Base-by-base conservation (phyloP, 2,329 filamentous ascomycete genomes). In the Metarhizium rileyi region DNA sequence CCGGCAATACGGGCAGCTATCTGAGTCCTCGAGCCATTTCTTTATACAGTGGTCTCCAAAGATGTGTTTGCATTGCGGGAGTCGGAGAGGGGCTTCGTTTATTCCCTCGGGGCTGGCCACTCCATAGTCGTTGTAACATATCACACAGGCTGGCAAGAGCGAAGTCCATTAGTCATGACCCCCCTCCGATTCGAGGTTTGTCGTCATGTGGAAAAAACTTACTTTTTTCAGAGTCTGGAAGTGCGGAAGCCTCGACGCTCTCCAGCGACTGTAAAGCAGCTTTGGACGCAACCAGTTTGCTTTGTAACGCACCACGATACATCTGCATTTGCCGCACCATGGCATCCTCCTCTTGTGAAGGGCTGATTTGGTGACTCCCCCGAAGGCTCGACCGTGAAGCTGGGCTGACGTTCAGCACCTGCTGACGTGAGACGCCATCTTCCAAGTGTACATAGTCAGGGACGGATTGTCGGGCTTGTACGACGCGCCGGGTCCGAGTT, bases 11-110 rank as follows among this genome's bases (percentile, higher is more conserved):
- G 81, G 81, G 55, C 81, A 84, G 49, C 70, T 81, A 55, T 81
- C 74, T 2, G 77, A 77, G 43, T 83, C 77, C 47, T 78, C 70
- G 40, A 84, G 74, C 81, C 81, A 84, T 55, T 78, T 82, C 60
- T 77, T 80, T 54, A 84, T 80, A 61, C 81, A 84, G 55, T 76
- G 71, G 50, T 82, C 73, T 18, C 81, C 81, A 60, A 84, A 84
- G 6, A 84, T 62, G 56, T 84, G 81, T 55, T 77, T 79, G 68
- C 81, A 84, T 55, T 72, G 76, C 2, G 81, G 80, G 18, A 84
- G 63, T 20, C 77, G 75, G 16, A 83, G 61, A 1, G 81, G 77
- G 3, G 64, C 67, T 59, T 84, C 81, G 43, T 68, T 71, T 20
- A 77, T 63, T 1, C 79, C 80, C 54, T 84, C 81, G 0, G 80